Evolutionary conservation across 2,329 filamentous ascomycete genomes (phyloP), one percentile per base, ranked within the genome.

Genomic region (Diaporthe ampelina): DNA sequence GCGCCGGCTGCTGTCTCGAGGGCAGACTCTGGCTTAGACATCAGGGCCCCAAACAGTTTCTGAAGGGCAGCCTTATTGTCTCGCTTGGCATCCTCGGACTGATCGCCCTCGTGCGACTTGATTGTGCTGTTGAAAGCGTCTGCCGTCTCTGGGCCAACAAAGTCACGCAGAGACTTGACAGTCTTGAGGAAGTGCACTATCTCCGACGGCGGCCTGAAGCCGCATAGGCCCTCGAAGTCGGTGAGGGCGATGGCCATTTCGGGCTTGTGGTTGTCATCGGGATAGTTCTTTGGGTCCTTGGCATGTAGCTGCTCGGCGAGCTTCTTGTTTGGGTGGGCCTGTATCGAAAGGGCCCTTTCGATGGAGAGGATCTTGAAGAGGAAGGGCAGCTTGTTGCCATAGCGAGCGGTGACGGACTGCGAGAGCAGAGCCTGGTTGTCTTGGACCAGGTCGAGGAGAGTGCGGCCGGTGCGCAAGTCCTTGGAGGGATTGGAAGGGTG

Each of bases 191-290:
- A 98, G 82, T 97, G 94, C 0, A 91, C 88, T 76, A 98, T 97
- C 84, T 99, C 95, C 7, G 86, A 87, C 29, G 98, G 87, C 0
- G 97, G 97, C 13, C 97, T 91, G 88, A 99, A 99, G 45, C 97
- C 97, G 80, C 97, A 99, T 45, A 99, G 90, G 0, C 97, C 97
- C 82, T 98, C 96, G 78, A 99, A 99, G 0, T 95, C 93, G 0
- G 97, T 98, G 80, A 99, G 93, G 76, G 97, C 97, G 83, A 99
- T 98, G 76, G 97, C 95, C 97, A 99, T 99, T 85, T 99, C 97
- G 45, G 97, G 97, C 86, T 99, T 99, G 88, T 99, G 97, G 86
- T 99, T 99, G 87, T 98, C 96, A 87, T 99, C 95, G 74, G 96
- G 97, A 82, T 99, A 99, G 87, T 99, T 97, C 85, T 94, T 75